Conservation (phyloP, 2,329 filamentous ascomycete species). For the Sarocladiaceae sp. region DNA sequence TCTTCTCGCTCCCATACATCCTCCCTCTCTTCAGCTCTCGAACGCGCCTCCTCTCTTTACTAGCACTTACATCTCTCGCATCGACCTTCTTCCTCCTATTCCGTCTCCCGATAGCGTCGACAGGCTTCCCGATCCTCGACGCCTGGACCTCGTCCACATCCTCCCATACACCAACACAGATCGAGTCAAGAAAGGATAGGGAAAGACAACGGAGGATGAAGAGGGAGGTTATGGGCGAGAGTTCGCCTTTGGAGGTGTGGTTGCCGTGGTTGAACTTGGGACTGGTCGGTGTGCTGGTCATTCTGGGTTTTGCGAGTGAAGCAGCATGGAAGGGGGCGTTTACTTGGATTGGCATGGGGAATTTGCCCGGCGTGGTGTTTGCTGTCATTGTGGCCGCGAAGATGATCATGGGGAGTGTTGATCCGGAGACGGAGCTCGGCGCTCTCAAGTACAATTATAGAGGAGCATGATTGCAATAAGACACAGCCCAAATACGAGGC, state of each 20-base stretch:
- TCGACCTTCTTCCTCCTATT: slow-evolving; percentile 60
- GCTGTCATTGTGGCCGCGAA: slow-evolving; percentile 57
- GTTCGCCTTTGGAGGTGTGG: slow-evolving; percentile 49
- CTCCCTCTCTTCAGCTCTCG: slow-evolving; percentile 29
- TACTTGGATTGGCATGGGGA: slow-evolving; percentile 40
- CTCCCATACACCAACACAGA: not conserved
- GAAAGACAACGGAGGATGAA: not conserved
- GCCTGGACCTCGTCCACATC: slow-evolving; percentile 6
- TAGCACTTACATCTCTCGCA: slow-evolving; percentile 59
- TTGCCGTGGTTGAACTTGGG: slow-evolving; percentile 58
- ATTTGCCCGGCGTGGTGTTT: slow-evolving; percentile 56
- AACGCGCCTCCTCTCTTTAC: slow-evolving; percentile 41
- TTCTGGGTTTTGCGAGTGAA: slow-evolving; percentile 37
- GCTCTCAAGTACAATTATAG: slow-evolving; percentile 63
- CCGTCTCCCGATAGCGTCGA: slow-evolving; percentile 48
- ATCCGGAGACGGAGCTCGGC: slow-evolving; percentile 61
- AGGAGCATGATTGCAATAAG: slow-evolving; percentile 48
- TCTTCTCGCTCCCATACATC: slow-evolving; percentile 50
- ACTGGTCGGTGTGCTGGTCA: slow-evolving; percentile 48
- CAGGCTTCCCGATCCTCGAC: slow-evolving; percentile 49
- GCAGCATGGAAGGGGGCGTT: slow-evolving; percentile 27
- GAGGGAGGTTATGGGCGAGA: slow-evolving; percentile 2
- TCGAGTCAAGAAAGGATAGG: too few species aligned
- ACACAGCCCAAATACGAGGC: not conserved
- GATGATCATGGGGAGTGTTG: slow-evolving; percentile 62